These are phyloP conservation scores for Bruguiera gymnorhiza DNA, from an alignment of 345 rosid genomes.

Conservation along the genomic window DNA sequence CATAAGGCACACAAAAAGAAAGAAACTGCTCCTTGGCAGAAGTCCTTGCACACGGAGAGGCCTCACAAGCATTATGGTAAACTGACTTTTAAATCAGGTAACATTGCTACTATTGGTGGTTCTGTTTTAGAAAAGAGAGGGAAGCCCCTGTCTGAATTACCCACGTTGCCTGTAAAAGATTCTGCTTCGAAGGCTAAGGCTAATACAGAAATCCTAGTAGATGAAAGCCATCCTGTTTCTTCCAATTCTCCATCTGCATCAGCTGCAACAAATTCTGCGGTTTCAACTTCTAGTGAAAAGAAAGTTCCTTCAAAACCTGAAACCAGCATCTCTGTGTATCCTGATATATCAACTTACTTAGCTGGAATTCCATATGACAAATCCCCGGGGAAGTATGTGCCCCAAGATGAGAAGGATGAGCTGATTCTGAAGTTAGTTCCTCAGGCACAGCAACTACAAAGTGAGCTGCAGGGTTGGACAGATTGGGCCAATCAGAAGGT, in stretches of 20 bases:
- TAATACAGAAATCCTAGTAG: constrained; percentile 22
- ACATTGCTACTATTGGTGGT: constrained; percentile 26
- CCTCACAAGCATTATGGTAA: constrained; percentile 16
- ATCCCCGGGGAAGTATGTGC: constrained; percentile 33
- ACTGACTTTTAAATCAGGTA: constrained; percentile 16
- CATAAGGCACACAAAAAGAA: constrained; percentile 25
- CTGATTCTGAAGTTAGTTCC: constrained; percentile 26
- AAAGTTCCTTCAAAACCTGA: not conserved
- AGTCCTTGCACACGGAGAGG: constrained; percentile 18
- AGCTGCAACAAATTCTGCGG: constrained; percentile 23
- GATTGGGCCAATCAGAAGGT: constrained; percentile 41
- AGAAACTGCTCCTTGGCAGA: constrained; percentile 16
- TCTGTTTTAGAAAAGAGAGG: constrained; percentile 42
- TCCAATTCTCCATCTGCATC: constrained; percentile 7
- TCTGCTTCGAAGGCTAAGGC: constrained; percentile 25
- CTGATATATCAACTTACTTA: constrained; percentile 16
- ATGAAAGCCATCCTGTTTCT: not conserved
- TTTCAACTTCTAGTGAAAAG: constrained; percentile 23
- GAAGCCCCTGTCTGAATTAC: constrained; percentile 33
- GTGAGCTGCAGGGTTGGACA: constrained; percentile 28
- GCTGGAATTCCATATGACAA: constrained; percentile 43
- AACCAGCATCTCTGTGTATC: not conserved
- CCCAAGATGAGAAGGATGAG: constrained; percentile 28
- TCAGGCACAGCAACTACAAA: constrained; percentile 20
- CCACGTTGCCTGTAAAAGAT: constrained; percentile 25